These are phyloP conservation scores for Limnanthes douglasii DNA, from an alignment of 345 rosid species.

Conservation along the genomic window DNA sequence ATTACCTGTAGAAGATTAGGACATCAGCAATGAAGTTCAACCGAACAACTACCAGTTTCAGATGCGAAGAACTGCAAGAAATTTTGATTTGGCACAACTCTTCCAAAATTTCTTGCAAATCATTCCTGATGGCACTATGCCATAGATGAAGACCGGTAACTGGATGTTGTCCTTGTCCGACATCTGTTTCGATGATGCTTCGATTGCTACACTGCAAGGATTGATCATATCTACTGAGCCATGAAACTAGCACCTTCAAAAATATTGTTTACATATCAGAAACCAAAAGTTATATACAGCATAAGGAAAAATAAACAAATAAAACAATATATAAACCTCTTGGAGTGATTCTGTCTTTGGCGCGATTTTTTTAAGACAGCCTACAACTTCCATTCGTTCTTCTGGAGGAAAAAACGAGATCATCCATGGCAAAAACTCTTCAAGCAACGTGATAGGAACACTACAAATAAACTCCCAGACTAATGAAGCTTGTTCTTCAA, in stretches of 20 bases:
- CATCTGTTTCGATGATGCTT: conserved; percentile 6
- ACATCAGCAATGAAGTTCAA: conserved; percentile 56
- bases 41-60: conserved; percentile 22
- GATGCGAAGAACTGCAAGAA: conserved; percentile 20
- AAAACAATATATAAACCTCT: conserved; percentile 30
- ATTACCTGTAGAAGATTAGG: conserved; percentile 55
- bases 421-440: conserved; percentile 57
- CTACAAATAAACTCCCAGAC: conserved; percentile 56
- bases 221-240: conserved; percentile 20
- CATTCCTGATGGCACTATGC: conserved; percentile 40
- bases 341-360: conserved; percentile 35
- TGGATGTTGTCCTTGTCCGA: conserved; percentile 17
- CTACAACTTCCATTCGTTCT: conserved; percentile 21
- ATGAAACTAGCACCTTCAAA: conserved; percentile 45
- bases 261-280: conserved; percentile 11
- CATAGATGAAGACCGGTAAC: conserved; percentile 27
- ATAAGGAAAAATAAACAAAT: conserved; percentile 3
- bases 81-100: conserved; percentile 20
- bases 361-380: conserved; percentile 24
- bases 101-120: conserved; percentile 35
- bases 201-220: conserved; percentile 14
- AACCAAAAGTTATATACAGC: neutral
- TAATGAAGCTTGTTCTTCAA: conserved; percentile 39
- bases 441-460: conserved; percentile 46
- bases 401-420: conserved; percentile 27